Conservation (phyloP, 306 rosid genomes). For the Purshia tridentata region DNA sequence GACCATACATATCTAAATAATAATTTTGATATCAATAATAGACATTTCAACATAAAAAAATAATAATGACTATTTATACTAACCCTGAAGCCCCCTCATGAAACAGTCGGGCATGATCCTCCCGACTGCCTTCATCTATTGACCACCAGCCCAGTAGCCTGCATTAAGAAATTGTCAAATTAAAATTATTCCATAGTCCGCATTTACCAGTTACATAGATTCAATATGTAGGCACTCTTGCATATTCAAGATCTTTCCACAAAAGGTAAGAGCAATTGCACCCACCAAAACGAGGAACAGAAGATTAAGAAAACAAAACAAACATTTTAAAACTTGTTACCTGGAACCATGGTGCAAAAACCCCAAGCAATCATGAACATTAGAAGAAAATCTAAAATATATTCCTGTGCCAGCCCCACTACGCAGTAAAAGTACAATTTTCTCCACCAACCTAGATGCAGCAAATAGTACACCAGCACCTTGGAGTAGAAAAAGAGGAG, state of each 20-base stretch:
- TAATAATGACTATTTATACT: not conserved
- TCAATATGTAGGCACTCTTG: slow-evolving; percentile 16
- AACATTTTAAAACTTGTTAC: slow-evolving; percentile 40
- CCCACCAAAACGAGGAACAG: slow-evolving; percentile 18
- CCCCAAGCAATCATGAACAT: slow-evolving; percentile 82
- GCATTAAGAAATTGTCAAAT: slow-evolving; percentile 32
- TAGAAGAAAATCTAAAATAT: slow-evolving; percentile 69
- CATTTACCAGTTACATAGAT: slow-evolving; percentile 23
- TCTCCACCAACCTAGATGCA: slow-evolving; percentile 73
- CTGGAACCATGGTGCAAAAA: slow-evolving; percentile 97
- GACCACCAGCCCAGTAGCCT: slow-evolving; percentile 99
- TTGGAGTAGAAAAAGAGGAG: slow-evolving; percentile 83
- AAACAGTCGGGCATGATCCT: slow-evolving; percentile 82
- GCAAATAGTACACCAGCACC: slow-evolving; percentile 76
- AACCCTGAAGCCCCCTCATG: slow-evolving; percentile 85
- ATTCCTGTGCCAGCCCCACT: slow-evolving; percentile 68
- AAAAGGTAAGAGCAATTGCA: not conserved
- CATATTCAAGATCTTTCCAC: slow-evolving; percentile 12
- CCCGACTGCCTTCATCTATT: slow-evolving; percentile 95
- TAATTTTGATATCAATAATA: not conserved
- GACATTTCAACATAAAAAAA: not conserved
- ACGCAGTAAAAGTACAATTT: slow-evolving; percentile 59
- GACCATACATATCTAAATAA: not conserved
- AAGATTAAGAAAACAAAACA: not conserved
- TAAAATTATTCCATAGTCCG: slow-evolving; percentile 10